A percentile compares a stretch with the other conserved stretches of the same genome.
Conservation (phyloP, 768 basidiomycete species). For the Mycena galopus region DNA sequence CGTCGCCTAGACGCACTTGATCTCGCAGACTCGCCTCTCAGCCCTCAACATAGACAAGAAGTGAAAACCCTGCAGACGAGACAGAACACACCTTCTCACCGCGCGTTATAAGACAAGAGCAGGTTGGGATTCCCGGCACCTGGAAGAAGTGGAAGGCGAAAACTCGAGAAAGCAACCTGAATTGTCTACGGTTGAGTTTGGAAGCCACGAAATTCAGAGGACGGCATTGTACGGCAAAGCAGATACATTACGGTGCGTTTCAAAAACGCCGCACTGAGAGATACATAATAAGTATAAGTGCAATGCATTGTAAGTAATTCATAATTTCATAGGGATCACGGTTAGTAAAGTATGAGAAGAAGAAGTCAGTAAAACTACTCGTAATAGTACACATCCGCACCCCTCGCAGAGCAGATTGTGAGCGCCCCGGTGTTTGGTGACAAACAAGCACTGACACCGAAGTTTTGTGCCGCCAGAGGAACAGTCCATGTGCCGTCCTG, state of each 20-base stretch:
- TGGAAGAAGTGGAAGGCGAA: too few species aligned
- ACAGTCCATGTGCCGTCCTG: constrained; percentile 16
- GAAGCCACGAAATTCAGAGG: not conserved
- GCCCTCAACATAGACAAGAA: too few species aligned
- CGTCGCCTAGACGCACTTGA: too few species aligned
- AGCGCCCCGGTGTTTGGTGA: constrained; percentile 17
- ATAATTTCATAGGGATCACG: not conserved
- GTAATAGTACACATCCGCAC: constrained; percentile 21
- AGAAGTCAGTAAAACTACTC: constrained; percentile 8
- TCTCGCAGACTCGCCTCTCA: too few species aligned
- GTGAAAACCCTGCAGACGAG: too few species aligned
- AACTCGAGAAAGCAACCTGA: too few species aligned
- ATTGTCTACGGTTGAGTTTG: too few species aligned
- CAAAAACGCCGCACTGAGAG: not conserved
- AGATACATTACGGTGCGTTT: not conserved
- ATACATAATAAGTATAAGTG: too few species aligned
- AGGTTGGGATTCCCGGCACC: too few species aligned
- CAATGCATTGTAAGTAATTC: not conserved
- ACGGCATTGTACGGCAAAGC: not conserved
- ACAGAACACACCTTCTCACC: too few species aligned
- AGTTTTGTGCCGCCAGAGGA: not conserved
- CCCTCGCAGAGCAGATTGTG: constrained; percentile 19
- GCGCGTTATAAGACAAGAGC: too few species aligned
- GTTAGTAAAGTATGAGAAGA: not conserved
- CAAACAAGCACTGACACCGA: not conserved